Base-by-base conservation (phyloP, 441 rosid species). In the Erodium moschatum region DNA sequence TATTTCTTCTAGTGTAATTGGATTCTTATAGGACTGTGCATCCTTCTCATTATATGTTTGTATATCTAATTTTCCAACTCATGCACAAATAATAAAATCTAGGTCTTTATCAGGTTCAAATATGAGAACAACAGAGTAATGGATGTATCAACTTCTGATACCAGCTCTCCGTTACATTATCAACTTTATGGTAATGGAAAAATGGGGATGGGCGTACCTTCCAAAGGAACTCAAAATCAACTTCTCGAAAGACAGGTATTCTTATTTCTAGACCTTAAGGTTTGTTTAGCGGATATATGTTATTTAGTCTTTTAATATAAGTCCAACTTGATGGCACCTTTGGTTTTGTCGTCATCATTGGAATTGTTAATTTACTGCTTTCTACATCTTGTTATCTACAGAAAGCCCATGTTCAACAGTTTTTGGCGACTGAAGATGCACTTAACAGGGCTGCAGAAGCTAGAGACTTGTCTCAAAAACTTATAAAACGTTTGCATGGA, bases 381-480 rank as follows among this genome's bases (percentile, higher is more conserved):
- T 54, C 50, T 72, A 29, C 58, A 70, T 75, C 50, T 74, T 68
- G 20, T 69, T 77, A 9, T 74, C 31, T 73, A 42, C 83, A 92
- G 98, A 89, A 92, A 85, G 98, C 96, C 65, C 97, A 92, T 77
- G 96, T 89, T 70, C 92, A 92, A 75, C 98, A 90, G 79, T 90
- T 92, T 85, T 77, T 90, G 80, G 97, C 92, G 42, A 89, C 96
- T 73, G 96, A 92, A 83, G 96, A 89, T 80, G 89, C 97, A 62
- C 79, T 84, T 52, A 90, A 90, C 81, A 92, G 86, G 84, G 90
- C 96, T 72, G 86, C 89, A 33, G 96, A 90, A 82, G 94, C 98
- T 70, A 86, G 92, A 79, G 83, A 83, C 73, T 77, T 86, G 71
- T 86, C 84, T 76, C 85, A 84, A 65, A 89, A 81, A 74, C 90